Evolutionary conservation across 2,329 filamentous ascomycete genomes (phyloP).

Genomic region (Colletotrichum filicis): DNA sequence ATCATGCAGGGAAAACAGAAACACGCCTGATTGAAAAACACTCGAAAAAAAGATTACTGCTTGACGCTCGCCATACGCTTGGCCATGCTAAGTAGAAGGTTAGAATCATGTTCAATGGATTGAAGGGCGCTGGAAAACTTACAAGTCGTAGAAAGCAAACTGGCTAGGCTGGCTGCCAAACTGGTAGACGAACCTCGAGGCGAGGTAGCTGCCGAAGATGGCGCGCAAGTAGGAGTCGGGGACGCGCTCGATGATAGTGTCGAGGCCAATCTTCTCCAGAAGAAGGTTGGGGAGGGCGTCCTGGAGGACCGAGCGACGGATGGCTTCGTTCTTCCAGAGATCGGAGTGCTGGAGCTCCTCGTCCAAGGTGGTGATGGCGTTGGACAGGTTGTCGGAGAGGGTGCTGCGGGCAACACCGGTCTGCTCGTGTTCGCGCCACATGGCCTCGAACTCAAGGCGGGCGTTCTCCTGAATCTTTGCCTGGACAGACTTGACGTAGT

Average conservation of each 20-base stretch:
- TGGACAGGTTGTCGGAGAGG: slow-evolving; percentile 90
- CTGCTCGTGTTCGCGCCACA: slow-evolving; percentile 92
- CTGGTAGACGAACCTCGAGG: slow-evolving; percentile 95
- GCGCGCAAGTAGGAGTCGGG: slow-evolving; percentile 92
- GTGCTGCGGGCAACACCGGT: slow-evolving; percentile 84
- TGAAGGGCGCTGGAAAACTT: slow-evolving; percentile 54
- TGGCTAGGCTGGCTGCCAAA: slow-evolving; percentile 93
- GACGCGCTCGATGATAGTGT: slow-evolving; percentile 86
- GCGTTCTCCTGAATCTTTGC: slow-evolving; percentile 92
- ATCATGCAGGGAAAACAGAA: slow-evolving; percentile 3
- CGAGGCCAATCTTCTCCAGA: slow-evolving; percentile 88
- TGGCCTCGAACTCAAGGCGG: slow-evolving; percentile 93
- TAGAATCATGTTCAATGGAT: not conserved
- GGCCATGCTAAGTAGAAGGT: slow-evolving; percentile 66
- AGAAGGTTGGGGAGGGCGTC: slow-evolving; percentile 90
- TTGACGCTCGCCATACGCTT: slow-evolving; percentile 67
- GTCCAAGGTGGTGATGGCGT: slow-evolving; percentile 95
- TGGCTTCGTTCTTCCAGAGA: slow-evolving; percentile 85
- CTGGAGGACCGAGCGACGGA: slow-evolving; percentile 80
- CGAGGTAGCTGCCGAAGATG: slow-evolving; percentile 96
- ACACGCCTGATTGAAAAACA: not conserved
- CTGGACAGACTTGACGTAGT: slow-evolving; percentile 93
- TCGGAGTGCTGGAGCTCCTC: slow-evolving; percentile 95
- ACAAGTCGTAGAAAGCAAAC: slow-evolving; percentile 99
- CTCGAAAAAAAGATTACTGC: not conserved